A percentile compares a stretch with the other conserved stretches of the same genome.
These are phyloP conservation scores for Astrocystis sublimbata DNA, from an alignment of 495 filamentous ascomycete genomes.

Conservation along the genomic window DNA sequence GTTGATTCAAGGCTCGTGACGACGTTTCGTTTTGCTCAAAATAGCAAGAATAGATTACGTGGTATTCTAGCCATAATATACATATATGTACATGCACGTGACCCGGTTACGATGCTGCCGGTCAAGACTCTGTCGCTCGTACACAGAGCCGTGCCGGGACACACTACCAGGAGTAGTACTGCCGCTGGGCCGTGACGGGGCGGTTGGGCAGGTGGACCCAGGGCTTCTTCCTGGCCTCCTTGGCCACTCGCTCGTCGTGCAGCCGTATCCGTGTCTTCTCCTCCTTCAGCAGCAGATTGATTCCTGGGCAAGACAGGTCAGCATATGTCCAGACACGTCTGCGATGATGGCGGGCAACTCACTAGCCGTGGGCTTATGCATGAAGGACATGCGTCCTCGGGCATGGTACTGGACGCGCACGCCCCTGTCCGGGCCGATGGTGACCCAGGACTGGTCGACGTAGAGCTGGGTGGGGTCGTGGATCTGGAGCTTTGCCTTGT, in stretches of 20 bases:
- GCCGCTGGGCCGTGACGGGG: slow-evolving; percentile 74
- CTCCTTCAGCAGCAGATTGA: slow-evolving; percentile 88
- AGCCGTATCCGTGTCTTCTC: slow-evolving; percentile 82
- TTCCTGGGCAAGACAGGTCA: slow-evolving; percentile 43
- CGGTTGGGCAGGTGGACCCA: slow-evolving; percentile 86
- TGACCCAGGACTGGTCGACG: slow-evolving; percentile 89
- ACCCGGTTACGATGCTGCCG: background rate
- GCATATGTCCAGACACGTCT: slow-evolving; percentile 2
- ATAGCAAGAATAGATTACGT: background rate
- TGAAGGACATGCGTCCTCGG: slow-evolving; percentile 60
- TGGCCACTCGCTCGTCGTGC: slow-evolving; percentile 72
- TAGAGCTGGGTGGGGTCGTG: slow-evolving; percentile 75
- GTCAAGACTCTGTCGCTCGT: background rate
- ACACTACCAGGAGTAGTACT: slow-evolving; percentile 83
- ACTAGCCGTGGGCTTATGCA: slow-evolving; percentile 72
- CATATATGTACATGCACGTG: slow-evolving; percentile 15
- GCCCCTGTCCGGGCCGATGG: slow-evolving; percentile 62
- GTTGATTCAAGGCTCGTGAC: background rate
- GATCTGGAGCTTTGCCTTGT: slow-evolving; percentile 62
- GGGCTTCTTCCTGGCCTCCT: slow-evolving; percentile 66
- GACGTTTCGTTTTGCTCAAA: background rate
- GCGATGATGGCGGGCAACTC: slow-evolving; percentile 36
- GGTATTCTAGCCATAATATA: too few relatives aligned
- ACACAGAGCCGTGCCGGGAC: background rate
- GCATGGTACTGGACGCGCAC: slow-evolving; percentile 63